Base-by-base conservation (phyloP, 2,329 filamentous ascomycete species). In the Neonectria magnoliae region DNA sequence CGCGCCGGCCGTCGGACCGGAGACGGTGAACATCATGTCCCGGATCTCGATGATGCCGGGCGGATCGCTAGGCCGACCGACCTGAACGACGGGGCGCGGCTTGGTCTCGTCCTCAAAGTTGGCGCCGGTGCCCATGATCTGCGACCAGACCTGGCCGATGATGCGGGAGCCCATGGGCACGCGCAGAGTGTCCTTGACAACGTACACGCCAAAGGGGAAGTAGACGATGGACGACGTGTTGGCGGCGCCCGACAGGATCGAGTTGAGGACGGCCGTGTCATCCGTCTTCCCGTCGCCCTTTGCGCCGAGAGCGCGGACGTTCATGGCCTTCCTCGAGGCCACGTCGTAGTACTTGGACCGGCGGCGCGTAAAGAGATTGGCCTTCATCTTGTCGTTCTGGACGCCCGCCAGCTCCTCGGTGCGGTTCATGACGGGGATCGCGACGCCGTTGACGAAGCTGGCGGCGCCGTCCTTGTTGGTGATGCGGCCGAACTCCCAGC, bases 251-350 rank as follows among this genome's bases (percentile, higher is more conserved):
- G 22, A 3, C 8, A 58, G 20, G 13, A 14, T 22, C 7, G 8
- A 8, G 22, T 76, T 76, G 9, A 81, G 62, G 2, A 69, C 73
- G 11, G 52, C 65, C 0, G 76, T 76, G 73, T 94, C 91, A 67
- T 95, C 92, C 0, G 90, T 88, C 0, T 78, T 75, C 27, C 91
- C 92, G 68, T 95, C 91, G 71, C 91, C 91, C 75, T 85, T 87
- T 51, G 90, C 82, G 8, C 27, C 27, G 27, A 29, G 27, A 2
- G 27, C 27, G 8, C 9, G 7, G 27, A 29, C 27, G 27, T 29
- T 29, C 27, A 29, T 29, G 27, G 9, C 9, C 8, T 29, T 29
- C 8, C 27, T 29, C 27, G 7, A 10, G 7, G 27, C 8, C 2
- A 9, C 27, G 27, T 29, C 27, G 9, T 29, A 29, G 27, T 29